These are phyloP conservation scores for Brettanomyces bruxellensis DNA, from an alignment of 805 yeast genomes.

Conservation along the genomic window DNA sequence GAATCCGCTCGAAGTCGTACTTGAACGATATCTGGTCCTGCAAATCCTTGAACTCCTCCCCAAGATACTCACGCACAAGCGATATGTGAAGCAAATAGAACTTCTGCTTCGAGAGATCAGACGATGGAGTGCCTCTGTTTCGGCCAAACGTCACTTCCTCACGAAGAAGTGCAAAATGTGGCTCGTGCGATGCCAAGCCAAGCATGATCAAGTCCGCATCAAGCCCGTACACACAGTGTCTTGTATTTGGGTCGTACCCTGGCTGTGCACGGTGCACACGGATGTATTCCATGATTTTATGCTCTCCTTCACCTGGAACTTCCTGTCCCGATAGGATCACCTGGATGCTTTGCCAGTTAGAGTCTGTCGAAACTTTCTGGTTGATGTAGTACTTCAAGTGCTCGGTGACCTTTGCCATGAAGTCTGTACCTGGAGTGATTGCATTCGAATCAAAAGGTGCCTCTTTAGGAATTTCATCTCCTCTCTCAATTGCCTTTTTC, in stretches of 20 bases:
- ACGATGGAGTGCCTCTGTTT: slow-evolving; percentile 21
- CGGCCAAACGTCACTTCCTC: slow-evolving; percentile 90
- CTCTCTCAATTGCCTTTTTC: slow-evolving; percentile 63
- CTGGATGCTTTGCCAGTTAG: slow-evolving; percentile 74
- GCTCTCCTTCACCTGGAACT: slow-evolving; percentile 99
- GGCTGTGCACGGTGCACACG: slow-evolving; percentile 69
- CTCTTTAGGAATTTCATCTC: slow-evolving; percentile 69
- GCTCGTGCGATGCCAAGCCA: slow-evolving; percentile 86
- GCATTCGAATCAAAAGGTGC: slow-evolving; percentile 87
- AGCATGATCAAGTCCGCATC: slow-evolving; percentile 95
- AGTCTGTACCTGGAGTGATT: slow-evolving; percentile 95
- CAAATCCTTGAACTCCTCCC: slow-evolving; percentile 72
- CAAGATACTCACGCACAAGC: slow-evolving; percentile 82
- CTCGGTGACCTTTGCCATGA: slow-evolving; percentile 80
- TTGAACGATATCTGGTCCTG: slow-evolving; percentile 54
- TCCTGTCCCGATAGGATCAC: slow-evolving; percentile 86
- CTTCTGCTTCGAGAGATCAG: slow-evolving; percentile 62
- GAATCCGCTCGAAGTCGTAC: slow-evolving; percentile 77
- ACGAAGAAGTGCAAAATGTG: slow-evolving; percentile 89
- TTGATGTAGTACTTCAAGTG: slow-evolving; percentile 82
- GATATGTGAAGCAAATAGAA: slow-evolving; percentile 80
- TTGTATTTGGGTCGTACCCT: slow-evolving; percentile 65
- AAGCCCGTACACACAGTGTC: slow-evolving; percentile 92
- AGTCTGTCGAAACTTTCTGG: slow-evolving; percentile 77
- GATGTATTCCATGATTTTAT: slow-evolving; percentile 89